Evolutionary conservation across 495 filamentous ascomycete genomes (phyloP).

Genomic region (Tuber aestivum): DNA sequence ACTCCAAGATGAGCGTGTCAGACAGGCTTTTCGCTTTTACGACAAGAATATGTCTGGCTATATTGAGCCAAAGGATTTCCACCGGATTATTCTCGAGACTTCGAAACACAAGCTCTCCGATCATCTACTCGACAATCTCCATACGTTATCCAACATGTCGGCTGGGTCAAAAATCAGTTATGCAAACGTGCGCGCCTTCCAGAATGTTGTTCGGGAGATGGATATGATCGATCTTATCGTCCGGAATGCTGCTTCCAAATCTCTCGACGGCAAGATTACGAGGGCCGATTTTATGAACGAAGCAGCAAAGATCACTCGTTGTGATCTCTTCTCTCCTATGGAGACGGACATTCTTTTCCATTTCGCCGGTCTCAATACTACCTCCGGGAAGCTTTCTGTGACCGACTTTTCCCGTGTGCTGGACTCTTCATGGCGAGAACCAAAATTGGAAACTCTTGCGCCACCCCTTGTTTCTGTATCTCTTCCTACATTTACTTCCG

Average conservation of each 20-base stretch:
- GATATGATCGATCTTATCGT: conserved; percentile 91
- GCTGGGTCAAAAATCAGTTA: conserved; percentile 90
- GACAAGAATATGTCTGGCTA: conserved; percentile 95
- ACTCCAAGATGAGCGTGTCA: conserved; percentile 87
- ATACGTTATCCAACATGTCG: conserved; percentile 91
- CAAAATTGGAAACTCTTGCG: conserved; percentile 48
- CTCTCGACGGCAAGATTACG: conserved; percentile 84
- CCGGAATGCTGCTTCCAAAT: conserved; percentile 75
- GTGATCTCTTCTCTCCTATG: conserved; percentile 94
- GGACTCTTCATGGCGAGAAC: conserved; percentile 78
- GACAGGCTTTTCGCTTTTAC: conserved; percentile 87
- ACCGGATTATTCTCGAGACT: conserved; percentile 88
- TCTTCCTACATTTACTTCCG: conserved; percentile 37
- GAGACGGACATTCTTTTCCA: conserved; percentile 98
- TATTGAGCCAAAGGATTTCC: conserved; percentile 93
- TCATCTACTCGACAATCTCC: conserved; percentile 87
- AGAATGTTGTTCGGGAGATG: conserved; percentile 95
- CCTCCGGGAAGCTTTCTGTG: conserved; percentile 73
- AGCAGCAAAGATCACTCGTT: conserved; percentile 79
- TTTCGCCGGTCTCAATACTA: conserved; percentile 86
- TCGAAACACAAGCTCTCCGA: conserved; percentile 96
- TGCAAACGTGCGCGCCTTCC: conserved; percentile 92
- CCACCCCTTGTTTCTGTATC: conserved; percentile 44
- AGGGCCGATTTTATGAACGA: conserved; percentile 91
- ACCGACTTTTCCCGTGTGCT: conserved; percentile 89